Percentiles rank a stretch among this genome's conserved stretches.
Evolutionary conservation across 225 moss, liverwort and hornwort species (phyloP).

Genomic region (Takakia lepidozioides): DNA sequence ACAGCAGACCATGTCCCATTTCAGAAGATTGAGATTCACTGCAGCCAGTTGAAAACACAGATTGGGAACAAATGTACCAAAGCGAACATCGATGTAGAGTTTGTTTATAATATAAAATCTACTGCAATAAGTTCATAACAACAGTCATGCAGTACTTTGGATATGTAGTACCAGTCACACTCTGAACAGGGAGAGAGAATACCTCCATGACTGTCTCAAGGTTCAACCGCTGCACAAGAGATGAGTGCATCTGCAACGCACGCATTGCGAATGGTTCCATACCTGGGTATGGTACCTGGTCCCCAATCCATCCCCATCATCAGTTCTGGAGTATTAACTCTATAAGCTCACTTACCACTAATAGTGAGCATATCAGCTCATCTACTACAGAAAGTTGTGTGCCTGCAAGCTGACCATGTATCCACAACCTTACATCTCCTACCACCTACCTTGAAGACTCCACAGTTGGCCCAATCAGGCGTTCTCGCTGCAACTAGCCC

Average conservation of each 20-base stretch:
- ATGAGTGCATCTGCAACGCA: constrained; percentile 96
- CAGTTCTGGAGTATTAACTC: background rate
- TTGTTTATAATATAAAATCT: too few relatives aligned
- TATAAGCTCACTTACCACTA: background rate
- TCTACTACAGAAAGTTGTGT: background rate
- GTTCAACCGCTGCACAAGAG: constrained; percentile 82
- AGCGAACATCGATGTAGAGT: too few relatives aligned
- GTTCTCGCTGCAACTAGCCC: too few relatives aligned
- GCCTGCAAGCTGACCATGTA: too few relatives aligned
- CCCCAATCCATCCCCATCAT: constrained; percentile 1
- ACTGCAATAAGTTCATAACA: too few relatives aligned
- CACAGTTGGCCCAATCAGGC: background rate
- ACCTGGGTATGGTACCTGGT: constrained; percentile 62
- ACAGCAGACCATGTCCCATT: too few relatives aligned
- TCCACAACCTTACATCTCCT: background rate
- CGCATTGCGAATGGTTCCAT: constrained; percentile 56
- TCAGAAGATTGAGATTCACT: too few relatives aligned
- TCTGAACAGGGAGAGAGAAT: too few relatives aligned
- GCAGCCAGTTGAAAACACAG: too few relatives aligned
- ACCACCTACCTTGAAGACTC: background rate
- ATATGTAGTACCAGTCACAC: too few relatives aligned
- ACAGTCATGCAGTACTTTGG: too few relatives aligned
- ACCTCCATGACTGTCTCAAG: constrained; percentile 82
- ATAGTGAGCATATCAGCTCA: background rate
- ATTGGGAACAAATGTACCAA: too few relatives aligned